Evolutionary conservation across 495 filamentous ascomycete species (phyloP).

Genomic region (Oleoguttula mirabilis): DNA sequence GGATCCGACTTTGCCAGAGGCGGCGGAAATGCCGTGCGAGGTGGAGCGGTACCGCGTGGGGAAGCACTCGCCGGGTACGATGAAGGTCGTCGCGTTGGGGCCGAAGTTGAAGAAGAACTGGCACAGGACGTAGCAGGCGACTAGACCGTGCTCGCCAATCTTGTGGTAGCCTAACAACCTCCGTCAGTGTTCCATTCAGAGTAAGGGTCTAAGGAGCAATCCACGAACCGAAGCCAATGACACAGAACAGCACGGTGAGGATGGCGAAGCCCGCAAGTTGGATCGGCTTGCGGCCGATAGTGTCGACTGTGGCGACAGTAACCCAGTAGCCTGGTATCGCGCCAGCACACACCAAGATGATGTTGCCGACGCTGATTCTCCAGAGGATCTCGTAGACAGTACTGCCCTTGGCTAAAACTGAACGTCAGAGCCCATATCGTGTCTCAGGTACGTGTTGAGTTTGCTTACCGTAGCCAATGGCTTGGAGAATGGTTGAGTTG

Average conservation of each 20-base stretch:
- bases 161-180: conserved; percentile 25
- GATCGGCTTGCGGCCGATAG: conserved; percentile 27
- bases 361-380: conserved; percentile 27
- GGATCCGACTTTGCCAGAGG: conserved; percentile 69
- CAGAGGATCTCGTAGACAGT: conserved; percentile 24
- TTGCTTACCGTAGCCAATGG: conserved; percentile 25
- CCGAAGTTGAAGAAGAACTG: conserved; percentile 86
- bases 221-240: conserved; percentile 2
- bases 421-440: neutral
- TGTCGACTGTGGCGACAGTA: conserved; percentile 28
- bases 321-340: conserved; percentile 32
- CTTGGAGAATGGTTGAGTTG: conserved; percentile 35
- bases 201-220: too few relatives aligned
- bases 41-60: conserved; percentile 78
- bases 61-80: conserved; percentile 82
- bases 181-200: conserved; percentile 12
- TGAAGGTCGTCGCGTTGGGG: conserved; percentile 81
- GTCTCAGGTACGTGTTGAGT: too few relatives aligned
- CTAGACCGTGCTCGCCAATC: conserved; percentile 33
- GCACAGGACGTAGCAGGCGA: conserved; percentile 68
- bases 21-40: conserved; percentile 75
- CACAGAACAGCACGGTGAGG: conserved; percentile 27
- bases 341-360: conserved; percentile 29
- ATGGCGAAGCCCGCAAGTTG: conserved; percentile 27
- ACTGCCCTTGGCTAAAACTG: conserved; percentile 8